phyloP scores from a whole-genome alignment of 23 red algal species.

The Gracilaria vermiculophylla region DNA sequence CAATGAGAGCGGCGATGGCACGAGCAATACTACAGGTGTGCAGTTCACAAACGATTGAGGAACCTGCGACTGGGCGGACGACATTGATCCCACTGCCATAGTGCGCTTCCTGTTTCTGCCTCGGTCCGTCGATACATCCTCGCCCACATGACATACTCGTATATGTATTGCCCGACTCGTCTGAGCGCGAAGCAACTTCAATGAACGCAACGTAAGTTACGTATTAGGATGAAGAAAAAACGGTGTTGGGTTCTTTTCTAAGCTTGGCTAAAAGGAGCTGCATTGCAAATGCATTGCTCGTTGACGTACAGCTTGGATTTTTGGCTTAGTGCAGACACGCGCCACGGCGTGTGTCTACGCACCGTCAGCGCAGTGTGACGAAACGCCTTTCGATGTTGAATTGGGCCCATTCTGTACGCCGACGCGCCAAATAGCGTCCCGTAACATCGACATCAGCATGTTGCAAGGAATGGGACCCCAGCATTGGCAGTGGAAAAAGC shows the following conservation, averaged over 20 bases:
- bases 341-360: not conserved
- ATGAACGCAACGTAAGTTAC: not conserved
- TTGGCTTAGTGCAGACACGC: not conserved
- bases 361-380: not conserved
- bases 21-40: not conserved
- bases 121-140: not conserved
- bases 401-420: not conserved
- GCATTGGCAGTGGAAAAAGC: not conserved
- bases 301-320: constrained; percentile 10
- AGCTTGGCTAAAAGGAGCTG: not conserved
- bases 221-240: not conserved
- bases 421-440: too few species aligned
- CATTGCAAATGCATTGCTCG: not conserved
- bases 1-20: not conserved
- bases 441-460: too few species aligned
- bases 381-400: not conserved
- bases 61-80: not conserved
- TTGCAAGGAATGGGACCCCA: too few species aligned
- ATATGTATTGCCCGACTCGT: not conserved
- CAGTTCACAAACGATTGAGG: not conserved
- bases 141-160: not conserved
- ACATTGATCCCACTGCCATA: not conserved
- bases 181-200: not conserved
- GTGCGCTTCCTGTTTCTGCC: not conserved
- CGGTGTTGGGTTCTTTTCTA: not conserved